Conservation (phyloP, 768 basidiomycete genomes). For the Russula olivacea region DNA sequence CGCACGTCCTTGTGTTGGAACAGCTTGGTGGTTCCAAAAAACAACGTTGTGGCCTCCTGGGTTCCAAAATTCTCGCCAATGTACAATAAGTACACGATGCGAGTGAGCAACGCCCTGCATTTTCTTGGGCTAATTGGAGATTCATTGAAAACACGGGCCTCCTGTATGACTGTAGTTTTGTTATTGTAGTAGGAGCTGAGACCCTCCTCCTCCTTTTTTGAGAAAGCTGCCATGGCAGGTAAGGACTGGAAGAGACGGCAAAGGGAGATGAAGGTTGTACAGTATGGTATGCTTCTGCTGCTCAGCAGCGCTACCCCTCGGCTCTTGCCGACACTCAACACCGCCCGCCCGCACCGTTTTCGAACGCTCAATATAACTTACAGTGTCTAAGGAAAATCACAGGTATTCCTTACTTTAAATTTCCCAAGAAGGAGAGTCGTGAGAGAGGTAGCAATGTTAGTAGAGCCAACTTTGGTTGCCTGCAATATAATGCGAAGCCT, state of each 20-base stretch:
- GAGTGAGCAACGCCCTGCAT: slow-evolving; percentile 91
- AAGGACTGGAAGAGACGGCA: neutral
- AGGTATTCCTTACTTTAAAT: no score
- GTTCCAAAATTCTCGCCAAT: slow-evolving; percentile 91
- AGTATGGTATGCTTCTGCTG: neutral
- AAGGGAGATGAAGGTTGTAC: neutral
- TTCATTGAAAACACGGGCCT: slow-evolving; percentile 98
- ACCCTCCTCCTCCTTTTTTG: slow-evolving; percentile 97
- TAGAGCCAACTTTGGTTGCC: no score
- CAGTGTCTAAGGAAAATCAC: no score
- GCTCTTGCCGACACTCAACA: slow-evolving; percentile 14
- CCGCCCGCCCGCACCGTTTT: no score
- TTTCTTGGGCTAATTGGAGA: slow-evolving; percentile 97
- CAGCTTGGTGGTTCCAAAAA: slow-evolving; percentile 98
- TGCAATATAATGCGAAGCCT: no score
- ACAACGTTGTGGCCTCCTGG: slow-evolving; percentile 94
- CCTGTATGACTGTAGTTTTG: slow-evolving; percentile 97
- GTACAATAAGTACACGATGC: slow-evolving; percentile 95
- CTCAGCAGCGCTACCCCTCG: neutral
- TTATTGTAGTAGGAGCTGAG: slow-evolving; percentile 92
- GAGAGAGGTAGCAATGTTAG: no score
- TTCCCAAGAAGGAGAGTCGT: no score
- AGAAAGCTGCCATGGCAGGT: slow-evolving; percentile 62
- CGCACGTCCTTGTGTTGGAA: slow-evolving; percentile 99
- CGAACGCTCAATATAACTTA: no score